Evolutionary conservation across 441 rosid species (phyloP).

Genomic region (Croton laevigatus): DNA sequence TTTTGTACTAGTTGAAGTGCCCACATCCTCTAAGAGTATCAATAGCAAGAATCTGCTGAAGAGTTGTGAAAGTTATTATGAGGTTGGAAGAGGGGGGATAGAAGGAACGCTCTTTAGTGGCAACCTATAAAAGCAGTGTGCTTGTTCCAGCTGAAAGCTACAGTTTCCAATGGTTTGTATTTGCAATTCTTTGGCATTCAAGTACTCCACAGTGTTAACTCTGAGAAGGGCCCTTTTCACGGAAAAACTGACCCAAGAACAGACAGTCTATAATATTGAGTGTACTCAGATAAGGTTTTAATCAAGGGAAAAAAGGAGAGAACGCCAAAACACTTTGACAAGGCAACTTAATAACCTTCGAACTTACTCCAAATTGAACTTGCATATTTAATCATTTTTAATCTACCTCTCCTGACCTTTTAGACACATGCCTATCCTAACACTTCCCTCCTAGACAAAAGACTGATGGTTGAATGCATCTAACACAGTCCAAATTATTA

Average conservation of each 20-base stretch:
- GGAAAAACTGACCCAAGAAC: background rate
- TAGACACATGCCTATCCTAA: background rate
- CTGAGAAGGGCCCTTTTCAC: background rate
- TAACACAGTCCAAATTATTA: slow-evolving; percentile 1
- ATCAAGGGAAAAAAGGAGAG: background rate
- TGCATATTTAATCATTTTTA: background rate
- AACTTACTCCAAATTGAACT: background rate
- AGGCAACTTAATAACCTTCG: background rate
- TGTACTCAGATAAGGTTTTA: background rate
- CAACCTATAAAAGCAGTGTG: background rate
- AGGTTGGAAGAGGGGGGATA: background rate
- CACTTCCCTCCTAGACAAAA: background rate
- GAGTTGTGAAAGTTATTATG: background rate
- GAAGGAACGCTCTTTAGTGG: background rate
- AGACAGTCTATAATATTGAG: background rate
- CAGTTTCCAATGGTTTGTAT: background rate
- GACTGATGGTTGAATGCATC: background rate
- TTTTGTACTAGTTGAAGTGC: background rate
- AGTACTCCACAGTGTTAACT: background rate
- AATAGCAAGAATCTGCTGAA: background rate
- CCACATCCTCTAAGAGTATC: background rate
- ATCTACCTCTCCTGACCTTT: background rate
- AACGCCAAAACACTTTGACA: background rate
- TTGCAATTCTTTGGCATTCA: background rate
- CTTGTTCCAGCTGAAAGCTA: background rate